Conservation (phyloP, 1,139 yeast genomes). For the Suhomyces bokatorum region DNA sequence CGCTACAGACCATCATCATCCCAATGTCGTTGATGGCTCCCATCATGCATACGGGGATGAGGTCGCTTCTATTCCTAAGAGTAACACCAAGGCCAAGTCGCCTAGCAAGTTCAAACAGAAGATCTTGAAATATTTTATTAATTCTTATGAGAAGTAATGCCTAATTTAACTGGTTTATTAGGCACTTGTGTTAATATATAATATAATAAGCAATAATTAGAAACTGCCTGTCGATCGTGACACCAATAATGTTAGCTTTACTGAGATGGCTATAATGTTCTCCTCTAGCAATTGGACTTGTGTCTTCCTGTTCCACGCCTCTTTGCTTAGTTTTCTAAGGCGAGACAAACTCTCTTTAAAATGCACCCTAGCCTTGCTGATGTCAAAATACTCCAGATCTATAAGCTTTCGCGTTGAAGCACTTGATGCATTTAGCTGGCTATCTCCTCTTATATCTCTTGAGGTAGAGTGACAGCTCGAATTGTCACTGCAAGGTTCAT, state of each 20-base stretch:
- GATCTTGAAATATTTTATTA: constrained; percentile 39
- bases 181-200: constrained; percentile 1
- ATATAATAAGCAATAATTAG: background rate
- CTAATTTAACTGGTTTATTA: background rate
- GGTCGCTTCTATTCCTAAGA: constrained; percentile 5
- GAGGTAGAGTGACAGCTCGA: no score
- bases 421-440: no score
- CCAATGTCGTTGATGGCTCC: constrained; percentile 2
- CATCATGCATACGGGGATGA: constrained; percentile 2
- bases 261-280: background rate
- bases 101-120: constrained; percentile 33
- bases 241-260: background rate
- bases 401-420: no score
- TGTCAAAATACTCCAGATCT: no score
- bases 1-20: constrained; percentile 15
- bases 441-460: no score
- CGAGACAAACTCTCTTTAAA: background rate
- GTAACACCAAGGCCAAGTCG: constrained; percentile 11
- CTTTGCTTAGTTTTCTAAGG: background rate
- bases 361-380: no score
- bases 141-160: constrained; percentile 25
- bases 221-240: background rate
- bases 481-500: no score
- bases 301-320: background rate
- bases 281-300: background rate